These are phyloP conservation scores for Annona squamosa DNA, from an alignment of 164 flowering plant genomes.

Conservation along the genomic window DNA sequence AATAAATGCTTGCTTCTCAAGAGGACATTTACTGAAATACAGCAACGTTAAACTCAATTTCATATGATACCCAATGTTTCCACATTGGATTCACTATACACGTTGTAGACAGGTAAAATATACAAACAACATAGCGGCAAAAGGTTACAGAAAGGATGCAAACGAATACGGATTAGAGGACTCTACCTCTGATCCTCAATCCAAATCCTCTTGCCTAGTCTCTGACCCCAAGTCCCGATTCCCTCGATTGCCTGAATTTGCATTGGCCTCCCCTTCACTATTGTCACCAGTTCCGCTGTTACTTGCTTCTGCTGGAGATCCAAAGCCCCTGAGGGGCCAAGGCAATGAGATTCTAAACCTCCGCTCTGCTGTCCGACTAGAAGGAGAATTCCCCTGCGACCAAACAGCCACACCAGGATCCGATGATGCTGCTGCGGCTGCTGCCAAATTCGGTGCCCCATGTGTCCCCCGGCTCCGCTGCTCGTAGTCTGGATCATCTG, in stretches of 20 bases:
- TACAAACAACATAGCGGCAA: background rate
- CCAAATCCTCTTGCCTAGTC: constrained; percentile 47
- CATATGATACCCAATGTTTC: background rate
- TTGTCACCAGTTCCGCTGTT: constrained; percentile 27
- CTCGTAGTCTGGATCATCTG: constrained; percentile 84
- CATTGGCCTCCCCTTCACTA: constrained; percentile 19
- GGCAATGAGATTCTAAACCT: constrained; percentile 58
- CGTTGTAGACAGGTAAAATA: background rate
- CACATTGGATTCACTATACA: background rate
- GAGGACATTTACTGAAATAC: background rate
- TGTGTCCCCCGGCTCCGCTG: constrained; percentile 14
- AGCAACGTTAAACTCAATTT: background rate
- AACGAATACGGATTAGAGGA: background rate
- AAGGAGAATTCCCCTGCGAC: constrained; percentile 13
- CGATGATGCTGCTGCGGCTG: background rate
- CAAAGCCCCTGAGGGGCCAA: constrained; percentile 44
- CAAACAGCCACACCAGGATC: constrained; percentile 16
- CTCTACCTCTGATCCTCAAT: constrained; percentile 26
- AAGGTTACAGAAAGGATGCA: background rate
- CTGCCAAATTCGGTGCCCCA: background rate
- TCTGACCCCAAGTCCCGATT: constrained; percentile 27
- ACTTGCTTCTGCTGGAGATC: constrained; percentile 39
- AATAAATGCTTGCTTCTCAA: background rate
- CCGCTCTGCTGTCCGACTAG: constrained; percentile 28
- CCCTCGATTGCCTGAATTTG: constrained; percentile 21